Percentiles rank a stretch among this genome's conserved stretches.
These are phyloP conservation scores for Trichocladium antarcticum DNA, from an alignment of 495 filamentous ascomycete species.

Conservation along the genomic window DNA sequence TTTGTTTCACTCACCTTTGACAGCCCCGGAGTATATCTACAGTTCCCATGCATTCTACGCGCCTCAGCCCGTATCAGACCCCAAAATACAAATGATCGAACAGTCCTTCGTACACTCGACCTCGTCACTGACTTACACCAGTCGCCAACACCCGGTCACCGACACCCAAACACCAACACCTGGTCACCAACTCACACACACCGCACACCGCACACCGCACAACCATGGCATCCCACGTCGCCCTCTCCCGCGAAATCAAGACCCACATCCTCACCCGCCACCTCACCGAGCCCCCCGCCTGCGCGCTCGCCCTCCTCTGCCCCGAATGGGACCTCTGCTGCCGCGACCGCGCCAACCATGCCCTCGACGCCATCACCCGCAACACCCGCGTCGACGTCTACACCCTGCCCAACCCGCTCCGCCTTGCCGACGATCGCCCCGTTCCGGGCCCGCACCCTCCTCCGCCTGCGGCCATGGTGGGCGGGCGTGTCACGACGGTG, in stretches of 20 bases:
- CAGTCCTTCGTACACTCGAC: too few relatives aligned
- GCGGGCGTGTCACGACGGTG: neutral
- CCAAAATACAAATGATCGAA: too few relatives aligned
- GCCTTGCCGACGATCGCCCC: neutral
- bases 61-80: too few relatives aligned
- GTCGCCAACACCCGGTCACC: too few relatives aligned
- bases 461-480: too few relatives aligned
- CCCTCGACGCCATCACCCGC: conserved; percentile 3
- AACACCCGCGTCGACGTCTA: conserved; percentile 10
- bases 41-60: neutral
- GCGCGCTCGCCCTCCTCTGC: conserved; percentile 7
- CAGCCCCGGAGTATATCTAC: neutral
- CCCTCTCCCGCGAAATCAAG: conserved; percentile 7
- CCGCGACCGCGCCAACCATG: neutral
- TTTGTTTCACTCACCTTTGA: neutral
- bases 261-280: conserved; percentile 1
- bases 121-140: too few relatives aligned
- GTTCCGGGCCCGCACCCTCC: too few relatives aligned
- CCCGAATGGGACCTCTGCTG: conserved; percentile 9
- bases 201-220: too few relatives aligned
- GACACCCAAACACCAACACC: too few relatives aligned
- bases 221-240: neutral
- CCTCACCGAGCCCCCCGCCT: neutral
- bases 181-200: too few relatives aligned
- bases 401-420: too few relatives aligned